Percentiles rank a stretch among this genome's conserved stretches.
phyloP scores from a whole-genome alignment of 345 rosid species.

The Luvunga scandens region DNA sequence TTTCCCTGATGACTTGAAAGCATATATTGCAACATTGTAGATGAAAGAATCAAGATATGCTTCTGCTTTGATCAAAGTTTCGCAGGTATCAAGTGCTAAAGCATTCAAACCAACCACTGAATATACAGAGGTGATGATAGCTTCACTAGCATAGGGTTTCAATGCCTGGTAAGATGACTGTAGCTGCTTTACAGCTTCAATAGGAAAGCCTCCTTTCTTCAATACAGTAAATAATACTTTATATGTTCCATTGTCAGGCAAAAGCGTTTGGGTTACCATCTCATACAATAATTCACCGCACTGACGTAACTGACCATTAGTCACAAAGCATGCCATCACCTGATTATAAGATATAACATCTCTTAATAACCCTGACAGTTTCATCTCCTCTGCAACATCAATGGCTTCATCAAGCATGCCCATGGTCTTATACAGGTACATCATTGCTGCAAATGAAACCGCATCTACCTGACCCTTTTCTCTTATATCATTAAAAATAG shows the following conservation, averaged over 20 bases:
- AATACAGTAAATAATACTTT: slow-evolving; percentile 58
- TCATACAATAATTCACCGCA: slow-evolving; percentile 72
- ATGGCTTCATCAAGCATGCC: slow-evolving; percentile 84
- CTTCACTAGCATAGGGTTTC: slow-evolving; percentile 63
- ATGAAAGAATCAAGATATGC: slow-evolving; percentile 44
- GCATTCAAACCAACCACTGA: slow-evolving; percentile 65
- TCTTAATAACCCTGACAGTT: slow-evolving; percentile 51
- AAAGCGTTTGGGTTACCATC: slow-evolving; percentile 61
- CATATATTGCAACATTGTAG: slow-evolving; percentile 69
- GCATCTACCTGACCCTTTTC: slow-evolving; percentile 63
- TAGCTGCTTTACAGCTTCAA: slow-evolving; percentile 74
- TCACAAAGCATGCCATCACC: slow-evolving; percentile 72
- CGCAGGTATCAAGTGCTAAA: slow-evolving; percentile 57
- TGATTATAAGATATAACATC: slow-evolving; percentile 68
- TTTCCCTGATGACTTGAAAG: slow-evolving; percentile 58
- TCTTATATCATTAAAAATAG: slow-evolving; percentile 52
- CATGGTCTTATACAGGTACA: slow-evolving; percentile 73
- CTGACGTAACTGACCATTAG: slow-evolving; percentile 60
- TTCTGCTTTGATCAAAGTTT: slow-evolving; percentile 38
- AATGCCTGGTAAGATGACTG: slow-evolving; percentile 58
- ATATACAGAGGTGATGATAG: slow-evolving; percentile 55
- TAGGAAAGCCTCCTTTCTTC: slow-evolving; percentile 70
- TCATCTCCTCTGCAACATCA: slow-evolving; percentile 87
- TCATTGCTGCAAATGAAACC: slow-evolving; percentile 74
- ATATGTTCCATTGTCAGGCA: slow-evolving; percentile 62